Evolutionary conservation across 371 early-diverging fungal genomes (phyloP).

Genomic region (Capillidium heterosporum): DNA sequence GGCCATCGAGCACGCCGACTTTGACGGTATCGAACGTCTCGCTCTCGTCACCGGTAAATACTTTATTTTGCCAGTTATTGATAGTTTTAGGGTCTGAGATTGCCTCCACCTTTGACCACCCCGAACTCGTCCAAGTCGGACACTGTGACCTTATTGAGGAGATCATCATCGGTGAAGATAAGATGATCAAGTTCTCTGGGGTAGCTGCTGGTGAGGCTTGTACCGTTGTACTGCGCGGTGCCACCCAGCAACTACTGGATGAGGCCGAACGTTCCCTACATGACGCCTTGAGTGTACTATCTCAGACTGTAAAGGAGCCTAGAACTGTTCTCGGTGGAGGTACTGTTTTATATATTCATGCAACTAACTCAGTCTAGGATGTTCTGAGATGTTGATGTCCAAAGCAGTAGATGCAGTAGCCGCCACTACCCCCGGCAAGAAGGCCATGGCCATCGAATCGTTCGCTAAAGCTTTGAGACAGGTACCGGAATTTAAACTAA

Average conservation of each 20-base stretch:
- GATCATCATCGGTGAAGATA: constrained; percentile 94
- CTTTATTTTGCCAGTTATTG: not conserved
- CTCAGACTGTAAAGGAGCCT: constrained; percentile 91
- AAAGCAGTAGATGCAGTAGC: constrained; percentile 89
- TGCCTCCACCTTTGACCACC: constrained; percentile 96
- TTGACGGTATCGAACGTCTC: constrained; percentile 97
- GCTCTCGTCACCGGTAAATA: constrained; percentile 72
- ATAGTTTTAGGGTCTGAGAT: constrained; percentile 72
- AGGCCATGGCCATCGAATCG: constrained; percentile 91
- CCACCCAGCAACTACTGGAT: constrained; percentile 93
- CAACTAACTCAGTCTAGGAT: constrained; percentile 17
- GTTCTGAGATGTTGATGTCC: constrained; percentile 95
- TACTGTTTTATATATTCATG: constrained; percentile 7
- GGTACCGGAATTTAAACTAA: constrained; percentile 10
- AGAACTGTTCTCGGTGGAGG: constrained; percentile 94
- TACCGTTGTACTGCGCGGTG: constrained; percentile 96
- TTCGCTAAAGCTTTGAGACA: constrained; percentile 94
- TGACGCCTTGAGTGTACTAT: constrained; percentile 96
- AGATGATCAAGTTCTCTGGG: constrained; percentile 92
- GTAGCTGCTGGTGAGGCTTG: constrained; percentile 94
- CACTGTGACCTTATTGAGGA: constrained; percentile 94
- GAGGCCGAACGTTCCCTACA: constrained; percentile 99
- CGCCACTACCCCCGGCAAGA: constrained; percentile 80
- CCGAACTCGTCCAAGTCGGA: constrained; percentile 86
- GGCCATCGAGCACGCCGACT: constrained; percentile 99